Percentiles rank a stretch among this genome's conserved stretches.
phyloP scores from a whole-genome alignment of 2,329 filamentous ascomycete species.

The Sordariomycetes sp. region DNA sequence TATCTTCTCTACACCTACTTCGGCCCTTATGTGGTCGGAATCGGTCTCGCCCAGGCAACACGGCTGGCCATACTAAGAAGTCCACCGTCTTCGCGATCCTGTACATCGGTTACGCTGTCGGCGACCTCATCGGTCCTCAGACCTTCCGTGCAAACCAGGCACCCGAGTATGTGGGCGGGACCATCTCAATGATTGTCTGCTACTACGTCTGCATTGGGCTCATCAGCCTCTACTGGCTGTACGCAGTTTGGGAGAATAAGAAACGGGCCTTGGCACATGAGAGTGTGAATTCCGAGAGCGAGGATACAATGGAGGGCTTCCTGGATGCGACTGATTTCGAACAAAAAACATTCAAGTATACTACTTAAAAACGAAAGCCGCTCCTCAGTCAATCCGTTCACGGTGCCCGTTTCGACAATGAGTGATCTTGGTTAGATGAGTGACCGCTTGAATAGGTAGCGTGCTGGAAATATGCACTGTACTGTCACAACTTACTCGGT shows the following conservation, averaged over 20 bases:
- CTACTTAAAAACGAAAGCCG: not conserved
- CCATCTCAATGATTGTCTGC: not conserved
- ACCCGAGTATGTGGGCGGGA: slow-evolving; percentile 17
- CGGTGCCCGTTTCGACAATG: too few relatives aligned
- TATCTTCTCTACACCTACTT: slow-evolving; percentile 19
- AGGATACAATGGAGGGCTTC: not conserved
- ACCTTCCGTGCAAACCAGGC: slow-evolving; percentile 21
- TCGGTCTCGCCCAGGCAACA: slow-evolving; percentile 15
- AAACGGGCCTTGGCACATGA: not conserved
- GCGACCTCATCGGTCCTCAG: slow-evolving; percentile 24
- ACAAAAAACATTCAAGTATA: not conserved
- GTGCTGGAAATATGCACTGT: too few relatives aligned
- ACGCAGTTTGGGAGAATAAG: not conserved
- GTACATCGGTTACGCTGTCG: slow-evolving; percentile 25
- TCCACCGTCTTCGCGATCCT: slow-evolving; percentile 29
- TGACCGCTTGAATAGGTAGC: too few relatives aligned
- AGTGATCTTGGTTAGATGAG: too few relatives aligned
- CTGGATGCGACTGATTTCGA: not conserved
- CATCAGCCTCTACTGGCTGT: not conserved
- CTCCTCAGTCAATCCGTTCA: too few relatives aligned
- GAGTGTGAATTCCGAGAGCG: not conserved
- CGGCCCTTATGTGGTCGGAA: slow-evolving; percentile 13
- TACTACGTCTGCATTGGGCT: not conserved
- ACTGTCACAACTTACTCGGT: too few relatives aligned
- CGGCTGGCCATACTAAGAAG: slow-evolving; percentile 23